Base-by-base conservation (phyloP, 139 green algal genomes). In the Chlorella sp. region DNA sequence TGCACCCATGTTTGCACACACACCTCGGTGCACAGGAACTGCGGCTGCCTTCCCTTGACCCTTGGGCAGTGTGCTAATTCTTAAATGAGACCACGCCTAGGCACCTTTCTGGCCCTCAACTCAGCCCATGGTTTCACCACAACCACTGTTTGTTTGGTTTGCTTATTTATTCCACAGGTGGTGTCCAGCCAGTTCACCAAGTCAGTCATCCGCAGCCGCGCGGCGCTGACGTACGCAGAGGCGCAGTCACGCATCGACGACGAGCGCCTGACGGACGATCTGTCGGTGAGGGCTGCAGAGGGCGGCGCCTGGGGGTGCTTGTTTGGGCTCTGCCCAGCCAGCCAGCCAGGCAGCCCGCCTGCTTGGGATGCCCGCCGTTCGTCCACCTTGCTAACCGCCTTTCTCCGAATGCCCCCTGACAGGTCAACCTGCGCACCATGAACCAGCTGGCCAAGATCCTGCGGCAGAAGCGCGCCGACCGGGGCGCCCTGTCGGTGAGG, bases 221-320 rank as follows among this genome's bases (percentile, higher is more conserved):
- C 95, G 21, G 94, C 97, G 44, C 80, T 99, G 79, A 98, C 95
- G 13, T 99, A 99, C 81, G 85, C 68, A 23, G 93, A 99, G 85
- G 97, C 97, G 25, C 97, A 99, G 87, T 71, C 87, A 18, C 89
- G 93, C 70, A 99, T 99, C 25, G 95, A 99, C 81, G 96, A 99
- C 85, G 60, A 67, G 36, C 74, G 84, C 6, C 75, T 94, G 74
- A 87, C 86, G 0, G 96, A 98, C 79, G 91, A 95, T 56, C 60
- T 98, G n/a, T 94, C 93, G 5, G n/a, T 82, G 47, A 64, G 65
- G 4, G 0, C 0, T 44, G 6, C 9, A 9, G 9, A 9, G 44
- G 44, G 9, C 44, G 44, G 7, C 9, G 44, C 44, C 44, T 51
- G 44, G 7, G 7, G 6, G 18, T 30, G 21, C 23, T 30, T n/a